A percentile compares a stretch with the other conserved stretches of the same genome.
Evolutionary conservation across 1,139 yeast species (phyloP).

Genomic region (Pichia inconspicua): DNA sequence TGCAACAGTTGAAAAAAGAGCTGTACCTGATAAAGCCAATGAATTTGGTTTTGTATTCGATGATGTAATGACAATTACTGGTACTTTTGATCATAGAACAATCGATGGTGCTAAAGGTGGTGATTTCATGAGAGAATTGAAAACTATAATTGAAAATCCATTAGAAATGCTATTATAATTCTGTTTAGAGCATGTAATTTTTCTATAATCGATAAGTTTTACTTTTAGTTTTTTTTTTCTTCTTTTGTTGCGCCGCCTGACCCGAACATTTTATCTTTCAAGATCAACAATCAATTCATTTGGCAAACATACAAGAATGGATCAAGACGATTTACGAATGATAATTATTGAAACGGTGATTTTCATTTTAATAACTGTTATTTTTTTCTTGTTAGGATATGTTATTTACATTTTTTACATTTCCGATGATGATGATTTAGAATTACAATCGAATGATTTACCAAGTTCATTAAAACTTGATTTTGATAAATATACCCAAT

Average conservation of each 20-base stretch:
- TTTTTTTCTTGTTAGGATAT: background rate
- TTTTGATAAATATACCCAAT: conserved; percentile 1
- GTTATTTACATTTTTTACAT: background rate
- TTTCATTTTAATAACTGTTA: background rate
- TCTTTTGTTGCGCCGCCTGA: too few species aligned
- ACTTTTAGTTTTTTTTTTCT: too few species aligned
- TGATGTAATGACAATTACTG: conserved; percentile 84
- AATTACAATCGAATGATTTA: background rate
- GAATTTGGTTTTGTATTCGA: conserved; percentile 91
- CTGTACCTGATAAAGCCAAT: conserved; percentile 85
- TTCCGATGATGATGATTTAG: background rate
- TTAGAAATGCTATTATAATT: conserved; percentile 74
- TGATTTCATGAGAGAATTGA: conserved; percentile 89
- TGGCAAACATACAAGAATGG: background rate
- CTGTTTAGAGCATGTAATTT: too few species aligned
- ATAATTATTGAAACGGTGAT: background rate
- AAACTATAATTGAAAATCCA: conserved; percentile 90
- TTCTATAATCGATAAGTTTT: too few species aligned
- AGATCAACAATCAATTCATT: too few species aligned
- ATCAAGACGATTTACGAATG: background rate
- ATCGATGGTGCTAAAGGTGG: conserved; percentile 98
- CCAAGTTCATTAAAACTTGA: background rate
- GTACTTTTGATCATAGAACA: conserved; percentile 96
- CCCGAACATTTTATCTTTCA: too few species aligned
- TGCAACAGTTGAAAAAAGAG: conserved; percentile 88